Percentiles rank a stretch among this genome's conserved stretches.
Conservation (phyloP, 2,329 filamentous ascomycete genomes). For the Ophiostoma perfectum region DNA sequence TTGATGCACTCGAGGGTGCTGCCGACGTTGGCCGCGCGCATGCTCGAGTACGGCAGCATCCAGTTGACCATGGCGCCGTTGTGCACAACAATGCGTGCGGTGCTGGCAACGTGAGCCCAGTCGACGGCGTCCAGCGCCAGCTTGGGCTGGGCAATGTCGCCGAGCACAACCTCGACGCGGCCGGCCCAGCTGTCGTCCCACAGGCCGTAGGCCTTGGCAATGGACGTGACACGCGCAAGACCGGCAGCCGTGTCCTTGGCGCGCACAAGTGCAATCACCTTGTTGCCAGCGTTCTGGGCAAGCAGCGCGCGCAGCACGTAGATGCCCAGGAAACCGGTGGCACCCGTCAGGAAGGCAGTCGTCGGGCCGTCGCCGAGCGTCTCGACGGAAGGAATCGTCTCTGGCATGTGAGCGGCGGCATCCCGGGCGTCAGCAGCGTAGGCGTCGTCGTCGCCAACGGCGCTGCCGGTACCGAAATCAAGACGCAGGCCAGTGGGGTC, state of each 20-base stretch:
- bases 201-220: slow-evolving; percentile 65
- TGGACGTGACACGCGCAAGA: slow-evolving; percentile 43
- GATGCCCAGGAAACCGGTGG: slow-evolving; percentile 82
- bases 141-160: slow-evolving; percentile 65
- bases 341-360: slow-evolving; percentile 78
- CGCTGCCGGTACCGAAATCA: slow-evolving; percentile 17
- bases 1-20: slow-evolving; percentile 70
- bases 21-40: slow-evolving; percentile 72
- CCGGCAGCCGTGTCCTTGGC: slow-evolving; percentile 50
- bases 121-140: slow-evolving; percentile 63
- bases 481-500: slow-evolving; percentile 26
- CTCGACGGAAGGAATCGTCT: slow-evolving; percentile 25
- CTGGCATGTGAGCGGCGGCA: slow-evolving; percentile 25
- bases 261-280: slow-evolving; percentile 71
- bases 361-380: slow-evolving; percentile 27
- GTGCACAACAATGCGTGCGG: slow-evolving; percentile 70
- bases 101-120: slow-evolving; percentile 61
- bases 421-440: slow-evolving; percentile 24
- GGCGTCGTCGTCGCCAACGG: slow-evolving; percentile 24
- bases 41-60: slow-evolving; percentile 69
- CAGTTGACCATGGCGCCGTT: slow-evolving; percentile 81
- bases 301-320: slow-evolving; percentile 75
- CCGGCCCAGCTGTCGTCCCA: slow-evolving; percentile 50
- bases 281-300: slow-evolving; percentile 49
- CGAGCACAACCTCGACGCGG: slow-evolving; percentile 62